phyloP scores from a whole-genome alignment of 1,139 yeast species.

The Torulaspora globosa region DNA sequence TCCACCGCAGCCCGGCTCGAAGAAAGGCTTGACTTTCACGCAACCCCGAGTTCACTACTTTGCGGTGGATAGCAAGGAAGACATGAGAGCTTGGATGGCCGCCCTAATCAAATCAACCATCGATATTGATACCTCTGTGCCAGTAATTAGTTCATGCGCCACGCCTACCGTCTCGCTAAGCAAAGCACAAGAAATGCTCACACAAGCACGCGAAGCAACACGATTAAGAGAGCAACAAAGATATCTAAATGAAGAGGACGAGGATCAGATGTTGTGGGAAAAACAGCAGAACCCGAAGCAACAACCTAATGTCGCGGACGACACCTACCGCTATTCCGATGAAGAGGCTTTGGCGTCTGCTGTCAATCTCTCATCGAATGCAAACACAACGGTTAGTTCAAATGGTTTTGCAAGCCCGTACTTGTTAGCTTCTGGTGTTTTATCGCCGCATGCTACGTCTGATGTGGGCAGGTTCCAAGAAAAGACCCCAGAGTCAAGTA shows the following conservation, averaged over 20 bases:
- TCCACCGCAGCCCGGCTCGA: conserved; percentile 98
- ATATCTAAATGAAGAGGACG: conserved; percentile 31
- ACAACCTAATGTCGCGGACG: conserved; percentile 7
- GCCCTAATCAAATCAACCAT: conserved; percentile 94
- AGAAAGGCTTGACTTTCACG: conserved; percentile 91
- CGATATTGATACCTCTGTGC: conserved; percentile 88
- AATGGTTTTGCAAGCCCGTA: conserved; percentile 28
- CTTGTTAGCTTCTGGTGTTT: conserved; percentile 26
- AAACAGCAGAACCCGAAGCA: conserved; percentile 19
- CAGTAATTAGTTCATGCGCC: conserved; percentile 89
- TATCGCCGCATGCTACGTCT: conserved; percentile 23
- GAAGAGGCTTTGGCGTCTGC: conserved; percentile 21
- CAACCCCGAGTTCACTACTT: conserved; percentile 94
- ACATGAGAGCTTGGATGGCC: conserved; percentile 93
- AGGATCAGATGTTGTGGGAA: conserved; percentile 29
- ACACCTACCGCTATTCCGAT: conserved; percentile 14
- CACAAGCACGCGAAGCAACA: conserved; percentile 75
- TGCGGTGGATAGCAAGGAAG: conserved; percentile 88
- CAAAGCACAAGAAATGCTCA: conserved; percentile 80
- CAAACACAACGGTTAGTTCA: conserved; percentile 20
- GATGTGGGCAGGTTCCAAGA: conserved; percentile 14
- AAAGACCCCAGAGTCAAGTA: conserved; percentile 7
- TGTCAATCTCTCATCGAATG: conserved; percentile 18
- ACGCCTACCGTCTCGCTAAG: conserved; percentile 88
- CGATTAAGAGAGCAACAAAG: conserved; percentile 54